phyloP scores from a whole-genome alignment of 2,329 filamentous ascomycete species.

The Clarireedia monteithiana region DNA sequence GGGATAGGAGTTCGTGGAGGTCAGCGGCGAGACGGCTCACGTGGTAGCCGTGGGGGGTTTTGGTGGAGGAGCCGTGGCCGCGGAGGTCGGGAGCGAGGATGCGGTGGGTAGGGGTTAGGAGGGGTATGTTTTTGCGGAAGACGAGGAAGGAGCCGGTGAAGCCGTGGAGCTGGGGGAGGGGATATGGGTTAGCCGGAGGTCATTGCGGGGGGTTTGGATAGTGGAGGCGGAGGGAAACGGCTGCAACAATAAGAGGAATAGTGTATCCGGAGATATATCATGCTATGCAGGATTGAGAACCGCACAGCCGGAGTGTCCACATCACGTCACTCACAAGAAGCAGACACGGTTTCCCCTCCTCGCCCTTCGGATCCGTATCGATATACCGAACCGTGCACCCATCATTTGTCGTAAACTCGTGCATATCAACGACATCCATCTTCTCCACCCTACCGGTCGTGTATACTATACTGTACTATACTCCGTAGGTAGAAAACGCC shows the following conservation, averaged over 20 bases:
- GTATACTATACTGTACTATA: not conserved
- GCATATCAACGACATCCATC: slow-evolving; percentile 8
- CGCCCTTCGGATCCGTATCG: slow-evolving; percentile 16
- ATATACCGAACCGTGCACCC: slow-evolving; percentile 17
- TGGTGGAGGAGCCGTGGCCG: slow-evolving; percentile 25
- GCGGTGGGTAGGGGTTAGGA: slow-evolving; percentile 17
- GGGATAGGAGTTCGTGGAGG: slow-evolving; percentile 20
- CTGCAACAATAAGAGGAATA: not conserved
- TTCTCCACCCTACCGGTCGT: not conserved
- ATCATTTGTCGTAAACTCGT: slow-evolving; percentile 21
- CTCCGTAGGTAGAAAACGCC: no score
- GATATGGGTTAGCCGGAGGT: not conserved
- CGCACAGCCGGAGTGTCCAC: no score
- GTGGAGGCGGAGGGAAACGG: not conserved
- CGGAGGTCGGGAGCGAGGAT: slow-evolving; percentile 27
- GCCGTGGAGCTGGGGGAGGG: slow-evolving; percentile 25
- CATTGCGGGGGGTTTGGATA: not conserved
- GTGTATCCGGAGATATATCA: no score
- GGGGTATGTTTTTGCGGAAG: slow-evolving; percentile 25
- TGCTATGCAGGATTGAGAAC: no score
- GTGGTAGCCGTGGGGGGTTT: slow-evolving; percentile 25
- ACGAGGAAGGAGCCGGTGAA: slow-evolving; percentile 28
- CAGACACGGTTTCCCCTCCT: slow-evolving; percentile 12
- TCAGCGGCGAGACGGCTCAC: slow-evolving; percentile 28
- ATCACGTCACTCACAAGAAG: slow-evolving; percentile 17